Evolutionary conservation across 306 rosid species (phyloP), one percentile per base, ranked within the genome.

Genomic region (Benincasa hispida): DNA sequence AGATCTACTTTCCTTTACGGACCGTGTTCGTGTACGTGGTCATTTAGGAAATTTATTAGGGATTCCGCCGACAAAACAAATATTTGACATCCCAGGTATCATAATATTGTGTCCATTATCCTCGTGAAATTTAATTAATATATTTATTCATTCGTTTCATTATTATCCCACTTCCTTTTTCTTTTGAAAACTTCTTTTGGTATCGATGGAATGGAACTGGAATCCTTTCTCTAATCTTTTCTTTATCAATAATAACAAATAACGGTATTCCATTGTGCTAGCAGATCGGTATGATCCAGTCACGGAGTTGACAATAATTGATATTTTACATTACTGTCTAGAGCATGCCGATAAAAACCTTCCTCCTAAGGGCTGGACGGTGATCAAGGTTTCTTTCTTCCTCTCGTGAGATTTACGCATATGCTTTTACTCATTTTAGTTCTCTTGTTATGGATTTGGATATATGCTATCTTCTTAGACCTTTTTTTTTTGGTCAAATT

Each of bases 11-110:
- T 88, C 92, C 17, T 69, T 76, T 51, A 60, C 76, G 67, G 94
- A 93, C 14, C 87, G 96, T 54, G 91, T 86, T 73, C 89, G 78
- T 75, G 75, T 93, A 30, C 85, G 83, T 41, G 81, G 68, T 57
- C 79, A 85, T 86, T 80, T 93, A 84, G 98, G 93, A 81, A 87
- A 81, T 78, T 70, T 88, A 42, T 83, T 93, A 30, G 91, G 97
- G 53, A 83, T 91, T 81, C 90, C 96, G 5, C 92, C 97, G 0
- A 77, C 90, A 28, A 83, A 76, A 67, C 98, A 93, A 81, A 88
- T 93, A 74, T 93, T 91, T 77, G 97, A 93, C 83, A 91, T 93
- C 83, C 90, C 97, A 80, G 96, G 98, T 89, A 76, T 63, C 48
- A 27, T 25, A 24, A 50, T 9, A 70, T 57, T 76, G 45, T 50